Evolutionary conservation across 257 asterid species (phyloP).

Genomic region (Forsythia viridissima): DNA sequence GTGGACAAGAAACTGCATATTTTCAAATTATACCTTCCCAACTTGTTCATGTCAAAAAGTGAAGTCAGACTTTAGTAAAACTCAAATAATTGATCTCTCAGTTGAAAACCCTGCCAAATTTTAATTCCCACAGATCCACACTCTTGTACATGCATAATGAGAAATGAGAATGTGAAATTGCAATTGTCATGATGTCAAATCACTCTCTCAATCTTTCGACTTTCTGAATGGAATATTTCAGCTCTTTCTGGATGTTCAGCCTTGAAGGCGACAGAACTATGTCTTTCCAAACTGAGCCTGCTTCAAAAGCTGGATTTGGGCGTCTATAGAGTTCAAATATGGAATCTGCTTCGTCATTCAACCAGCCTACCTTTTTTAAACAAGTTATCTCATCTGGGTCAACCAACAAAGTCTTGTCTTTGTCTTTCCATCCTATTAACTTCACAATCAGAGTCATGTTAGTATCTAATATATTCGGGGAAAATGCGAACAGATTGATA

Average conservation of each 20-base stretch:
- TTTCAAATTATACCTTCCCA: conserved; percentile 7
- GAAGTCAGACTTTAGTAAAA: conserved; percentile 1
- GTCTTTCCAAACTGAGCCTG: conserved; percentile 93
- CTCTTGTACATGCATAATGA: conserved; percentile 11
- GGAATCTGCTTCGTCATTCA: conserved; percentile 71
- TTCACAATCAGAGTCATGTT: conserved; percentile 33
- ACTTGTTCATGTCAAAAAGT: conserved; percentile 8
- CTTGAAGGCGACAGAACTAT: conserved; percentile 94
- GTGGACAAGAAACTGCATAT: conserved; percentile 4
- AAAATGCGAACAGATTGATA: background rate
- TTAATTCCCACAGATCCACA: conserved; percentile 1
- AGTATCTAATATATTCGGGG: conserved; percentile 5
- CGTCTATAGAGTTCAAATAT: conserved; percentile 70
- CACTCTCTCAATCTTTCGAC: conserved; percentile 53
- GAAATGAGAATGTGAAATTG: conserved; percentile 4
- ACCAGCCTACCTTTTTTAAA: conserved; percentile 52
- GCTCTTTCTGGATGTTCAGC: conserved; percentile 88
- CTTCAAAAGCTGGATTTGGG: conserved; percentile 68
- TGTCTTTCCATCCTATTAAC: conserved; percentile 97
- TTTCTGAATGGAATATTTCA: conserved; percentile 79
- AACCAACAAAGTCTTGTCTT: conserved; percentile 80
- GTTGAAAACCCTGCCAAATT: background rate
- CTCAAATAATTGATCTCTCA: background rate
- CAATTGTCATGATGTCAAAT: conserved; percentile 2
- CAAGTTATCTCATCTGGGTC: conserved; percentile 82